Evolutionary conservation across 352 stramenopile genomes (phyloP).

Genomic region (Globisporangium polare): DNA sequence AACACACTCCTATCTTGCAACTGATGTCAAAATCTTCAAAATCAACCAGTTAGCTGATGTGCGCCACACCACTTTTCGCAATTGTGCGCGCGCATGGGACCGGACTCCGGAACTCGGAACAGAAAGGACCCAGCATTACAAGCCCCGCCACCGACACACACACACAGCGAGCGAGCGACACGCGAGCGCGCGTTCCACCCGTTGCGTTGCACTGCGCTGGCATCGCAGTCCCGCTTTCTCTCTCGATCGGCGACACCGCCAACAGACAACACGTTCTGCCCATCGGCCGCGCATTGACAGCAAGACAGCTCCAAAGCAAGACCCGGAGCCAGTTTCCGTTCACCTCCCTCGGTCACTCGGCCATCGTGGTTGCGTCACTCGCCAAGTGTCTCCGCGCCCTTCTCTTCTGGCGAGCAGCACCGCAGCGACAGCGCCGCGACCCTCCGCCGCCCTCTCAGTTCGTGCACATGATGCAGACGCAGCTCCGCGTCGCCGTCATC

Average conservation of each 20-base stretch:
- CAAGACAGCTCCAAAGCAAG: background rate
- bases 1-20: background rate
- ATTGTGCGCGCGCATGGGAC: background rate
- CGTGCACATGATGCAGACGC: slow-evolving; percentile 21
- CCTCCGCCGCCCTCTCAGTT: background rate
- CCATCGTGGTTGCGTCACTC: slow-evolving; percentile 4
- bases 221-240: background rate
- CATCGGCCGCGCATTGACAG: background rate
- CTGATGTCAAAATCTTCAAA: background rate
- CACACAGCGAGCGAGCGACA: background rate
- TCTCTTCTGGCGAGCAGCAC: slow-evolving; percentile 2
- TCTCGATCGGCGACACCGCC: background rate
- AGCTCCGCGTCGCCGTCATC: slow-evolving; percentile 65
- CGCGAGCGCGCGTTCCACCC: background rate
- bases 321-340: slow-evolving; percentile 5
- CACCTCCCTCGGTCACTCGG: background rate
- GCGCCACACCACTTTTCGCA: no score
- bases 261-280: background rate
- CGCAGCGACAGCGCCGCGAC: background rate
- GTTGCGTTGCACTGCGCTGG: background rate
- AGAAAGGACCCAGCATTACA: background rate
- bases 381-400: background rate
- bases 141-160: background rate
- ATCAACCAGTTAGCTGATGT: background rate
- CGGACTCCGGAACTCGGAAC: background rate